These are phyloP conservation scores for Diaporthe capsici DNA, from an alignment of 2,329 filamentous ascomycete genomes.

Conservation along the genomic window DNA sequence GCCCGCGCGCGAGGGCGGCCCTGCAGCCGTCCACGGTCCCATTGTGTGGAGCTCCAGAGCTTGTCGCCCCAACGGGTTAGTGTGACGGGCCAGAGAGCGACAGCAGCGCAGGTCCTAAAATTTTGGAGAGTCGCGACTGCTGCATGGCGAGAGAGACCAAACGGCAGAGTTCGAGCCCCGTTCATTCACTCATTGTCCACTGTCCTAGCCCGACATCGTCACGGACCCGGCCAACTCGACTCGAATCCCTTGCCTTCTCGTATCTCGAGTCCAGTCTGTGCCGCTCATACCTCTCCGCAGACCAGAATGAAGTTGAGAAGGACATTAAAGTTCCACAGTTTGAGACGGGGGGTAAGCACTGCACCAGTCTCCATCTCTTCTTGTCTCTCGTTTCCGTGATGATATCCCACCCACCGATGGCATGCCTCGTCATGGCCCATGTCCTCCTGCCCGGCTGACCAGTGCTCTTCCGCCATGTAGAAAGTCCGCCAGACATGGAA, in stretches of 20 bases:
- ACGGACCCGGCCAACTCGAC: slow-evolving; percentile 32
- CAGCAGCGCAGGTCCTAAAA: slow-evolving; percentile 33
- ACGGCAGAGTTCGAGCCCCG: slow-evolving; percentile 24
- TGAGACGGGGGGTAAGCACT: slow-evolving; percentile 73
- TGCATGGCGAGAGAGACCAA: background rate
- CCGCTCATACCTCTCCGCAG: slow-evolving; percentile 38
- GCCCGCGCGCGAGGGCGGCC: background rate
- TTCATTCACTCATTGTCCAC: background rate
- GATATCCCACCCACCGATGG: slow-evolving; percentile 5
- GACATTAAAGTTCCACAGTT: slow-evolving; percentile 75
- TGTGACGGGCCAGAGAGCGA: background rate
- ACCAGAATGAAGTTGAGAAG: slow-evolving; percentile 65
- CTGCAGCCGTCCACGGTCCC: background rate
- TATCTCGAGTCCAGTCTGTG: slow-evolving; percentile 7
- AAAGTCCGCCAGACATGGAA: slow-evolving; percentile 97
- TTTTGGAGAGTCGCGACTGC: slow-evolving; percentile 35
- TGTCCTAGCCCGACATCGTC: slow-evolving; percentile 11
- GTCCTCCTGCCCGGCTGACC: slow-evolving; percentile 31
- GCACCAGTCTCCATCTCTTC: slow-evolving; percentile 24
- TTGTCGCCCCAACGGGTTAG: background rate
- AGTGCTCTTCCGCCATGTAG: slow-evolving; percentile 60
- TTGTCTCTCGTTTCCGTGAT: slow-evolving; percentile 37
- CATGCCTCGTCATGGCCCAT: slow-evolving; percentile 18
- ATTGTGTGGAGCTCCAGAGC: slow-evolving; percentile 14
- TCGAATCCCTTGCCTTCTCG: slow-evolving; percentile 13